Percentiles rank a stretch among this genome's conserved stretches.
Evolutionary conservation across 139 green algal species (phyloP).

Genomic region (Picochlorum sp.): DNA sequence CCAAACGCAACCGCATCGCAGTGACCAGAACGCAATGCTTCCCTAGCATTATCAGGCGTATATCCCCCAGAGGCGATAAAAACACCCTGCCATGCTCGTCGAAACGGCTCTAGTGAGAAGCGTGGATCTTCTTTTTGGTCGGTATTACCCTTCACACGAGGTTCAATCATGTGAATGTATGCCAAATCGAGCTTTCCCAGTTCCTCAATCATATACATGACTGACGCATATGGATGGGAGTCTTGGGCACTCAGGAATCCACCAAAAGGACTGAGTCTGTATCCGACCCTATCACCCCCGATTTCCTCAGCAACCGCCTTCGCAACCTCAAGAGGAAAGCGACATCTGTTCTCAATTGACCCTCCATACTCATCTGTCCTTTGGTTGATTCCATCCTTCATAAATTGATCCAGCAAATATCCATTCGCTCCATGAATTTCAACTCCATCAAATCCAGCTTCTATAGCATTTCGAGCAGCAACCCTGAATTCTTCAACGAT

Average conservation of each 20-base stretch:
- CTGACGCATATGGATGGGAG: constrained; percentile 27
- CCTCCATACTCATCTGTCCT: constrained; percentile 30
- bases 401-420: constrained; percentile 2
- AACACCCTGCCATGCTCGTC: constrained; percentile 25
- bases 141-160: constrained; percentile 26
- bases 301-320: constrained; percentile 16
- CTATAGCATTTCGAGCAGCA: constrained; percentile 38
- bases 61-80: constrained; percentile 67
- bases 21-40: constrained; percentile 33
- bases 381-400: constrained; percentile 24
- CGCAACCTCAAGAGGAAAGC: constrained; percentile 27
- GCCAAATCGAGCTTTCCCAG: constrained; percentile 30
- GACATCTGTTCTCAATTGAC: constrained; percentile 26
- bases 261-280: constrained; percentile 60
- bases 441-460: constrained; percentile 59
- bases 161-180: constrained; percentile 30
- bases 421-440: constrained; percentile 68
- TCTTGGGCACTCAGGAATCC: constrained; percentile 29
- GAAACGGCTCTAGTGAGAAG: constrained; percentile 44
- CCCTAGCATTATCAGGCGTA: constrained; percentile 29
- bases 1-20: constrained; percentile 13
- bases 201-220: constrained; percentile 50
- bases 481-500: constrained; percentile 28
- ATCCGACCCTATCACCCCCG: constrained; percentile 39
- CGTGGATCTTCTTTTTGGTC: not conserved